Base-by-base conservation (phyloP, 2,329 filamentous ascomycete species). In the Pseudogymnoascus sp. region DNA sequence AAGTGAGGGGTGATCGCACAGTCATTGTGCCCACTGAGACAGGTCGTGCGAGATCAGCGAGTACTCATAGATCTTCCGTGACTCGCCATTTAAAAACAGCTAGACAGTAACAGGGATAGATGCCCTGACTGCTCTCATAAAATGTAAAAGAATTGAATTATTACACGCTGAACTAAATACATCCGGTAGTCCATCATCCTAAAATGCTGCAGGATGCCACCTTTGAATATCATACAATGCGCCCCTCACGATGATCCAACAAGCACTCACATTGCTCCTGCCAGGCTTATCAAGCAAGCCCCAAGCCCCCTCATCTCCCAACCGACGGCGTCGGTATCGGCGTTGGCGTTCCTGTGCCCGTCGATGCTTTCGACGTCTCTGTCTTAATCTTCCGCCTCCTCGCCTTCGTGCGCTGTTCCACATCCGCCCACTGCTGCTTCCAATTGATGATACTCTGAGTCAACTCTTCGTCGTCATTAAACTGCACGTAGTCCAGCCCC, bases 401-500 rank as follows among this genome's bases (percentile, higher is more conserved):
- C 18, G 64, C 66, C 58, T 66, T 71, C 6, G 68, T 66, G n/a
- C 63, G 63, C 61, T 76, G 75, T 71, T 81, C 80, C 30, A 84
- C 74, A 14, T 73, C 70, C 8, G 76, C 72, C 78, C 82, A 87
- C 67, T 86, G 83, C 33, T 79, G 71, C 71, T 85, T 86, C 80
- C 84, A 87, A 64, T 78, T 78, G 62, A 77, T 74, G 64, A 87
- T 85, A 70, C 82, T 83, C 64, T 80, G 77, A 63, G 79, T 75
- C 35, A 87, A 78, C 62, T 85, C 83, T 28, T 77, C 75, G 69
- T 85, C 81, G 2, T 77, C 76, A 62, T 78, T 77, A 43, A 75
- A 62, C 15, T 80, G 74, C n/a, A 79, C 71, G 63, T 77, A 75
- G 64, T 71, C 70, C 36, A 75, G 75, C 68, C 80, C 79, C 66